Evolutionary conservation across 2,329 filamentous ascomycete species (phyloP).

Genomic region (Cytospora piceicola): DNA sequence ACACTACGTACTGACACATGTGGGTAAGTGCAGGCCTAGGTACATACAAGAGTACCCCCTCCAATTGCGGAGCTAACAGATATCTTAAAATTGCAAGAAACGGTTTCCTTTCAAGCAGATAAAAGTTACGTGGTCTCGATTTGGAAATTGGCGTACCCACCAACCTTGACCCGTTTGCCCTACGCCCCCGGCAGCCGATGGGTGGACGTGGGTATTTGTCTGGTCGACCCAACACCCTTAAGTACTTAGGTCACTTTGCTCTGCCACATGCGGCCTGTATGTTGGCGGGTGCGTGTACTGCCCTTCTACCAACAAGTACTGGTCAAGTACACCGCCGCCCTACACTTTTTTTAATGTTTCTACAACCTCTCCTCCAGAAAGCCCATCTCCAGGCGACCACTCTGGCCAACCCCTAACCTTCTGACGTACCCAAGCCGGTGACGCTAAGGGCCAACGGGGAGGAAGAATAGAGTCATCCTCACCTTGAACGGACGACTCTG

Average conservation of each 20-base stretch:
- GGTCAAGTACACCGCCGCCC: constrained; percentile 22
- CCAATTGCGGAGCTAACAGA: constrained; percentile 23
- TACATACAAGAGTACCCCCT: constrained; percentile 10
- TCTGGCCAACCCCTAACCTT: constrained; percentile 17
- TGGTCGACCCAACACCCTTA: constrained; percentile 17
- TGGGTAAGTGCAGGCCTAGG: constrained; percentile 3
- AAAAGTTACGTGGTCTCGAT: constrained; percentile 19
- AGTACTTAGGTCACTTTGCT: neutral
- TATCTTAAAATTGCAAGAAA: constrained; percentile 13
- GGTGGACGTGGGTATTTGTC: constrained; percentile 22
- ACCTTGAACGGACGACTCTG: constrained; percentile 14
- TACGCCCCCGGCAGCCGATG: constrained; percentile 28
- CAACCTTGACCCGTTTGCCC: constrained; percentile 20
- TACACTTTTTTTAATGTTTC: constrained; percentile 19
- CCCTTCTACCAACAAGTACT: constrained; percentile 27
- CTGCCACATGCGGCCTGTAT: constrained; percentile 27
- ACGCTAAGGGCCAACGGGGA: constrained; percentile 27
- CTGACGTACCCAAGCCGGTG: constrained; percentile 30
- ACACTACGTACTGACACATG: constrained; percentile 10
- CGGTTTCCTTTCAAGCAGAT: constrained; percentile 15
- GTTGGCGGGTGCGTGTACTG: constrained; percentile 25
- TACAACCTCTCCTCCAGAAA: constrained; percentile 6
- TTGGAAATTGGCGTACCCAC: constrained; percentile 26
- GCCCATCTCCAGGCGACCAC: constrained; percentile 21
- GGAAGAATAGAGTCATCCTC: constrained; percentile 16